Percentiles rank a stretch among this genome's conserved stretches.
Conservation (phyloP, 352 stramenopile species). For the Pythium dissimile region DNA sequence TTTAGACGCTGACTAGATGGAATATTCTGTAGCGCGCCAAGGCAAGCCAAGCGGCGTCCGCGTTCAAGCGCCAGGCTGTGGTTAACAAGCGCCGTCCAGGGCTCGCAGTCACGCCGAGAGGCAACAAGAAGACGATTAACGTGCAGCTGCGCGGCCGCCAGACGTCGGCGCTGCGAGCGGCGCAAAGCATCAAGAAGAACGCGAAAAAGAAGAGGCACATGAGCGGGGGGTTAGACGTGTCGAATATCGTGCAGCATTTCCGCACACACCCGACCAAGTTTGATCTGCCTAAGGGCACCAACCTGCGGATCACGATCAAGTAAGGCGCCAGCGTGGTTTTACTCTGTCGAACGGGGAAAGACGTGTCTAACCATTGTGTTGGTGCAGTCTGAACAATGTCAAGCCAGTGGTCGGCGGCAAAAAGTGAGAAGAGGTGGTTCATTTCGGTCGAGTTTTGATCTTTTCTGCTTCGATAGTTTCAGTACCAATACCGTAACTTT, state of each 20-base stretch:
- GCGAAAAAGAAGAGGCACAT: slow-evolving; percentile 18
- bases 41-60: slow-evolving; percentile 33
- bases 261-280: slow-evolving; percentile 78
- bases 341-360: neutral
- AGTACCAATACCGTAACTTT: too few species aligned
- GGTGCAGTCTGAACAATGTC: slow-evolving; percentile 54
- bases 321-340: slow-evolving; percentile 25
- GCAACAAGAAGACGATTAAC: slow-evolving; percentile 6
- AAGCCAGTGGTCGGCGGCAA: slow-evolving; percentile 66
- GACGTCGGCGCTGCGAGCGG: slow-evolving; percentile 35
- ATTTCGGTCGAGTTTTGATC: neutral
- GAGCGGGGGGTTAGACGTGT: slow-evolving; percentile 51
- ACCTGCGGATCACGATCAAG: slow-evolving; percentile 81
- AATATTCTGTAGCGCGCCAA: slow-evolving; percentile 28
- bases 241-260: slow-evolving; percentile 79
- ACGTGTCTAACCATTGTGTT: slow-evolving; percentile 1
- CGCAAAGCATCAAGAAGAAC: slow-evolving; percentile 22
- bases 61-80: slow-evolving; percentile 58
- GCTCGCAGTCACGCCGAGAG: slow-evolving; percentile 36
- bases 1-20: neutral
- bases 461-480: neutral
- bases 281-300: slow-evolving; percentile 70
- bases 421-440: slow-evolving; percentile 29
- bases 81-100: slow-evolving; percentile 70
- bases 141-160: slow-evolving; percentile 43